phyloP scores from a whole-genome alignment of 805 yeast species.

The Brettanomyces naardenensis region DNA sequence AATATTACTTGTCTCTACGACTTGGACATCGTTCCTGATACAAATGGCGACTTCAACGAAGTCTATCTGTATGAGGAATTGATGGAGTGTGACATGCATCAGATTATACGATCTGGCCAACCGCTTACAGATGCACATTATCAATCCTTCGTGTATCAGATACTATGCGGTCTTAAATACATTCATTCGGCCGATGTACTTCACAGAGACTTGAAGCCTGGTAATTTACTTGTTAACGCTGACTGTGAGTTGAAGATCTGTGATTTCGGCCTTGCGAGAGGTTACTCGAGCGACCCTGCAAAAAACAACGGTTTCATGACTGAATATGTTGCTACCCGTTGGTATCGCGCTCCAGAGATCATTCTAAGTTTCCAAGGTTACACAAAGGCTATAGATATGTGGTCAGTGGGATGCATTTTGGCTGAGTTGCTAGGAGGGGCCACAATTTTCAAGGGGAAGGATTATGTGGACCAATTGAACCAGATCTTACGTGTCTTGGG shows the following conservation, averaged over 20 bases:
- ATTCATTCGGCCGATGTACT: constrained; percentile 94
- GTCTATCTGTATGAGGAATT: constrained; percentile 89
- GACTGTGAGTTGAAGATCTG: constrained; percentile 95
- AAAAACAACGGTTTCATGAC: constrained; percentile 91
- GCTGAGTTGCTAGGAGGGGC: constrained; percentile 90
- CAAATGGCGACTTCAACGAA: constrained; percentile 72
- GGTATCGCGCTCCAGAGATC: constrained; percentile 99
- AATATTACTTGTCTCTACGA: constrained; percentile 94
- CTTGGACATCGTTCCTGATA: constrained; percentile 78
- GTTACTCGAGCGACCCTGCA: constrained; percentile 74
- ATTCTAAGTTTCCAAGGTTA: constrained; percentile 92
- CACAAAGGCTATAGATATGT: constrained; percentile 92
- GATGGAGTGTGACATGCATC: constrained; percentile 99
- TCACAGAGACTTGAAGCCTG: constrained; percentile 93
- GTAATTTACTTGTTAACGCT: constrained; percentile 85
- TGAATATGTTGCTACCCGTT: constrained; percentile 95
- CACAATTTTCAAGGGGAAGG: constrained; percentile 91
- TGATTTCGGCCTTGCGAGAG: constrained; percentile 94
- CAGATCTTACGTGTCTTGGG: constrained; percentile 83
- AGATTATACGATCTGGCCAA: constrained; percentile 89
- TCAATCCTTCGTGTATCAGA: constrained; percentile 88
- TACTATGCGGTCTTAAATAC: constrained; percentile 85
- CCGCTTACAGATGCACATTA: constrained; percentile 91
- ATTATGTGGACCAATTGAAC: constrained; percentile 90
- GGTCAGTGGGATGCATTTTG: constrained; percentile 97